Percentiles rank a stretch among this genome's conserved stretches.
These are phyloP conservation scores for Suillus decipiens DNA, from an alignment of 768 basidiomycete species.

Conservation along the genomic window DNA sequence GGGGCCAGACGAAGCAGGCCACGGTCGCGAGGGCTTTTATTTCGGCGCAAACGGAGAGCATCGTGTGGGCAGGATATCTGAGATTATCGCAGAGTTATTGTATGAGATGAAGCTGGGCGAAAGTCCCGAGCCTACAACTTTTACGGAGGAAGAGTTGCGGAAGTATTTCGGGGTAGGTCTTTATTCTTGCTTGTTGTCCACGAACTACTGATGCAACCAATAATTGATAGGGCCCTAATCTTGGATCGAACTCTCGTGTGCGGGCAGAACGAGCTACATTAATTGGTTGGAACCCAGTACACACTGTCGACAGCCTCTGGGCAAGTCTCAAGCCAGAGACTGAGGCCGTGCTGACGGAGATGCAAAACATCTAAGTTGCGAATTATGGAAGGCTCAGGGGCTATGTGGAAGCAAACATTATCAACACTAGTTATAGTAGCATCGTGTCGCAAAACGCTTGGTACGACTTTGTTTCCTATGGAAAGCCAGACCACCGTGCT, in stretches of 20 bases:
- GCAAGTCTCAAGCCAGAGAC: slow-evolving; percentile 22
- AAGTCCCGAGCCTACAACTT: slow-evolving; percentile 42
- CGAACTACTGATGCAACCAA: background rate
- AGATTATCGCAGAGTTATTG: slow-evolving; percentile 41
- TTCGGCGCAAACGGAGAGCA: slow-evolving; percentile 56
- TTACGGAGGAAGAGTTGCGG: slow-evolving; percentile 32
- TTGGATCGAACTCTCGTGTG: slow-evolving; percentile 24
- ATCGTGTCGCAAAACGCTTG: background rate
- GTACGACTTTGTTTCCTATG: too few species aligned
- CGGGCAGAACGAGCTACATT: slow-evolving; percentile 22
- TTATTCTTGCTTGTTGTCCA: background rate
- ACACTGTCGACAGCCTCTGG: slow-evolving; percentile 30
- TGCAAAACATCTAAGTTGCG: background rate
- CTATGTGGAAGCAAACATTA: too few species aligned
- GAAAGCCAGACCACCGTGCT: too few species aligned
- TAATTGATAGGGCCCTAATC: slow-evolving; percentile 15
- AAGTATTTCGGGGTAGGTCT: slow-evolving; percentile 21
- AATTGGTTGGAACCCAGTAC: slow-evolving; percentile 26
- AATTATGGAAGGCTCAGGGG: too few species aligned
- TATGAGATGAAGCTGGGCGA: slow-evolving; percentile 35
- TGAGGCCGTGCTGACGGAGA: slow-evolving; percentile 19
- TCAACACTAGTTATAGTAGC: background rate
- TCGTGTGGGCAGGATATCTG: slow-evolving; percentile 42
- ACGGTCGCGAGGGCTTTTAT: slow-evolving; percentile 55
- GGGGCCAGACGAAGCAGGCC: slow-evolving; percentile 26